Conservation (phyloP, 2,329 filamentous ascomycete species). For the Phialocephala sp. region DNA sequence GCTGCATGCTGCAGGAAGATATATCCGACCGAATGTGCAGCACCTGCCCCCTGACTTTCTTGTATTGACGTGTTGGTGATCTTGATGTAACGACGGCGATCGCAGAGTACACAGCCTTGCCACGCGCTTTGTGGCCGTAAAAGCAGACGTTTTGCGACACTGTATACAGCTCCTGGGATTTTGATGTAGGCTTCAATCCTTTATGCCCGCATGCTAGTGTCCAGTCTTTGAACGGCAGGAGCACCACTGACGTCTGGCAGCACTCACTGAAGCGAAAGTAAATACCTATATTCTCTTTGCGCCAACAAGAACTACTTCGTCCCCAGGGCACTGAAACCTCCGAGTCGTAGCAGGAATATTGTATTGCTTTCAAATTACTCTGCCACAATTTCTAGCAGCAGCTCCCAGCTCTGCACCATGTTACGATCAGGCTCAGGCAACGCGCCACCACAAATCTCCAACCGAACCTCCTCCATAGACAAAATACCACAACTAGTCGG, state of each 20-base stretch:
- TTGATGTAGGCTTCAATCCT: constrained; percentile 1
- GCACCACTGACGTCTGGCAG: background rate
- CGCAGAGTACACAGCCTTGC: constrained; percentile 4
- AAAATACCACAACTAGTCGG: constrained; percentile 30
- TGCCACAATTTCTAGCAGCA: background rate
- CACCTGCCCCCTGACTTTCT: background rate
- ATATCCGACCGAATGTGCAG: constrained; percentile 1
- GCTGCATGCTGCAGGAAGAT: background rate
- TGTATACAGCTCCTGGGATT: background rate
- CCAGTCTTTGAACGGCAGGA: background rate
- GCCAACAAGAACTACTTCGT: background rate
- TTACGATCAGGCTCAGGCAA: constrained; percentile 17
- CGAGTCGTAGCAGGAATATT: background rate
- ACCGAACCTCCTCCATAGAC: constrained; percentile 31
- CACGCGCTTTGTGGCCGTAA: background rate
- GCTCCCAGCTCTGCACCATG: constrained; percentile 17
- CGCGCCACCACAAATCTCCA: constrained; percentile 7
- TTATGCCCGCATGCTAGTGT: background rate
- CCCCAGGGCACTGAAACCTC: background rate
- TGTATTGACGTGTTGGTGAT: background rate
- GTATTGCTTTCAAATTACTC: background rate
- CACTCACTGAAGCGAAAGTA: background rate
- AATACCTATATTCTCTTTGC: background rate
- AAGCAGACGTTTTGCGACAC: background rate
- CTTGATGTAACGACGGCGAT: background rate